phyloP scores from a whole-genome alignment of 2,329 filamentous ascomycete species.

The Fusarium sp. region DNA sequence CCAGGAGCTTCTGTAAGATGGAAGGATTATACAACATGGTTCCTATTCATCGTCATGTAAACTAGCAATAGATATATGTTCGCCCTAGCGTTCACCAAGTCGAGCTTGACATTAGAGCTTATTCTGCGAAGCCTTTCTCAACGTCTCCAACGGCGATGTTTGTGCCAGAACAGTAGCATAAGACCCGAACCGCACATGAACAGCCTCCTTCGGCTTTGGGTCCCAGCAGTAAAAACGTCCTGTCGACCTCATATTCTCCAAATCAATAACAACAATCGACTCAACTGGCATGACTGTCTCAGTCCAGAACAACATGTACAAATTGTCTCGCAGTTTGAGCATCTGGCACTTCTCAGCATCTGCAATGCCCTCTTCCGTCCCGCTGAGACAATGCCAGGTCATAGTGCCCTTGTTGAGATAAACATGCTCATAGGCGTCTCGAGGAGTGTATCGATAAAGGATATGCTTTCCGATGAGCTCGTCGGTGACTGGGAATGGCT shows the following conservation, averaged over 20 bases:
- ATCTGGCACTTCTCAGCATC: constrained; percentile 30
- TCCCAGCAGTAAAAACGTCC: constrained; percentile 36
- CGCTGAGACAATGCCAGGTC: constrained; percentile 29
- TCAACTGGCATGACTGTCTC: constrained; percentile 38
- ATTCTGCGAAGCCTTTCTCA: neutral
- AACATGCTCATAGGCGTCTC: constrained; percentile 32
- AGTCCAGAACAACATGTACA: constrained; percentile 38
- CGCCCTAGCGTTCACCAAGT: no score
- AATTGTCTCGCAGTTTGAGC: constrained; percentile 19
- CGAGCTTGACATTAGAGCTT: neutral
- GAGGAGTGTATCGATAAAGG: constrained; percentile 21
- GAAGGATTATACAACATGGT: no score
- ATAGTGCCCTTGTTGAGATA: constrained; percentile 36
- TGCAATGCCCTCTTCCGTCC: constrained; percentile 29
- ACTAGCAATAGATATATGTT: no score
- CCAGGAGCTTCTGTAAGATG: no score
- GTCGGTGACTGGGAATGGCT: constrained; percentile 8
- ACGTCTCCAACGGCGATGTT: constrained; percentile 2
- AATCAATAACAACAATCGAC: constrained; percentile 22
- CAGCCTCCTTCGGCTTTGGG: constrained; percentile 24
- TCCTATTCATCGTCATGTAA: no score
- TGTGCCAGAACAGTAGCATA: constrained; percentile 25
- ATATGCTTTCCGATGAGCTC: constrained; percentile 35
- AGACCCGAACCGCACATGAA: constrained; percentile 31
- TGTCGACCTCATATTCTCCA: constrained; percentile 32